Percentiles rank a stretch among this genome's conserved stretches.
Evolutionary conservation across 208 protist species (phyloP).

Genomic region (Crithidia thermophila): DNA sequence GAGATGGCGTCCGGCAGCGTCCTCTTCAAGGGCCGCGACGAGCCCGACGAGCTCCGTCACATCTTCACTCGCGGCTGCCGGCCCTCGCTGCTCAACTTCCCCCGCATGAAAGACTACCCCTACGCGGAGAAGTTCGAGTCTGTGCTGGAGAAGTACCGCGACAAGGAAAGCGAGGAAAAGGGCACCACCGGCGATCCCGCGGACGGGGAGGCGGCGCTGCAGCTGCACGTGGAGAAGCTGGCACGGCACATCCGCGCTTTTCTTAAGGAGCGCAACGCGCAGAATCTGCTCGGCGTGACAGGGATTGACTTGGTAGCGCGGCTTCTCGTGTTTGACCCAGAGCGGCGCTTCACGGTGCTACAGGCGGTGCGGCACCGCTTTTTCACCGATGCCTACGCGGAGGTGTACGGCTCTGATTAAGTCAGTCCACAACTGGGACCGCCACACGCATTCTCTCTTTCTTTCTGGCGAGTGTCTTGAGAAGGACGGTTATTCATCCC

Average conservation of each 20-base stretch:
- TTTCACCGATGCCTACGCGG: conserved; percentile 34
- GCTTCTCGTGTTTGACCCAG: conserved; percentile 66
- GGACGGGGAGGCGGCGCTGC: conserved; percentile 6
- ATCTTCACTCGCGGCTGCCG: conserved; percentile 91
- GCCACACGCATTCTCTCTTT: background rate
- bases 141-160: conserved; percentile 29
- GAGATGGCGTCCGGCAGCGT: conserved; percentile 80
- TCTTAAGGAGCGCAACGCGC: conserved; percentile 36
- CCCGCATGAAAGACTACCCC: conserved; percentile 52
- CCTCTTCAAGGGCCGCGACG: conserved; percentile 79
- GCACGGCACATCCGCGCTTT: conserved; percentile 37
- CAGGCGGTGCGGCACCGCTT: conserved; percentile 77
- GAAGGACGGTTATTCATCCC: background rate
- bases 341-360: conserved; percentile 50
- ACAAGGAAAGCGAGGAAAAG: conserved; percentile 17
- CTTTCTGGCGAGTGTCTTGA: no score
- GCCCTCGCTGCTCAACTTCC: conserved; percentile 72
- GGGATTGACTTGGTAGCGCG: conserved; percentile 69
- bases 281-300: conserved; percentile 52
- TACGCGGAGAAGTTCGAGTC: conserved; percentile 33
- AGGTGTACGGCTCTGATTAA: conserved; percentile 24
- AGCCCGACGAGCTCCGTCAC: conserved; percentile 85
- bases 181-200: background rate
- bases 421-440: background rate
- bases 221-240: conserved; percentile 31